phyloP scores from a whole-genome alignment of 441 rosid genomes.

The Arabidopsis hybrid region DNA sequence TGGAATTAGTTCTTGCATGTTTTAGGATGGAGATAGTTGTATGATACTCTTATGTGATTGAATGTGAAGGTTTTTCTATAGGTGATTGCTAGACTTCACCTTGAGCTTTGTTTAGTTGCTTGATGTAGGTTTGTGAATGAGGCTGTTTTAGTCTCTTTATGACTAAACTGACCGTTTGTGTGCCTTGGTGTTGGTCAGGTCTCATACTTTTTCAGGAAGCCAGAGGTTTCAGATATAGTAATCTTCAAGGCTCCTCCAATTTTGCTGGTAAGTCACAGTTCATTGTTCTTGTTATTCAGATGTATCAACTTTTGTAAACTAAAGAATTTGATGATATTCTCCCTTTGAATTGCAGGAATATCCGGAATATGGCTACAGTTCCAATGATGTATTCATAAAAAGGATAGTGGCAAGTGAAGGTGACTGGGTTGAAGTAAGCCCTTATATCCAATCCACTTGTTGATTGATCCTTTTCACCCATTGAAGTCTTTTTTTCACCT shows the following conservation, averaged over 20 bases:
- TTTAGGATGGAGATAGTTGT: slow-evolving; percentile 8
- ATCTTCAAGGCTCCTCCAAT: slow-evolving; percentile 72
- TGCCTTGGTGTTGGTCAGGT: slow-evolving; percentile 53
- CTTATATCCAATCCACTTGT: slow-evolving; percentile 46
- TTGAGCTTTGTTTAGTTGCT: slow-evolving; percentile 4
- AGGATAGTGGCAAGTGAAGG: slow-evolving; percentile 81
- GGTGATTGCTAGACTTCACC: slow-evolving; percentile 1
- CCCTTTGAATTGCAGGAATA: slow-evolving; percentile 33
- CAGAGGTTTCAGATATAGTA: slow-evolving; percentile 71
- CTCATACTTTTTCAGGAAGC: slow-evolving; percentile 70
- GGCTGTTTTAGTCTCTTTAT: slow-evolving; percentile 6
- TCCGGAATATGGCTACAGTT: slow-evolving; percentile 52
- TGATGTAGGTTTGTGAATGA: background rate
- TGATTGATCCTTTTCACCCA: slow-evolving; percentile 39
- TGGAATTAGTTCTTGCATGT: background rate
- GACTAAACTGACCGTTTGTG: background rate
- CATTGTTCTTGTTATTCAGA: background rate
- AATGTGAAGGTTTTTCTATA: slow-evolving; percentile 6
- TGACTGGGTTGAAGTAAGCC: slow-evolving; percentile 70
- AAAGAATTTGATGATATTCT: slow-evolving; percentile 7
- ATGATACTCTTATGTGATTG: slow-evolving; percentile 12
- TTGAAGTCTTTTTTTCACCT: slow-evolving; percentile 19
- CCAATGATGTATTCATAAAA: slow-evolving; percentile 60
- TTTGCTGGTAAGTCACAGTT: slow-evolving; percentile 55
- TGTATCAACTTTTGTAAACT: background rate